A percentile compares a stretch with the other conserved stretches of the same genome.
phyloP scores from a whole-genome alignment of 2,329 filamentous ascomycete genomes.

The Beauveria sp. region DNA sequence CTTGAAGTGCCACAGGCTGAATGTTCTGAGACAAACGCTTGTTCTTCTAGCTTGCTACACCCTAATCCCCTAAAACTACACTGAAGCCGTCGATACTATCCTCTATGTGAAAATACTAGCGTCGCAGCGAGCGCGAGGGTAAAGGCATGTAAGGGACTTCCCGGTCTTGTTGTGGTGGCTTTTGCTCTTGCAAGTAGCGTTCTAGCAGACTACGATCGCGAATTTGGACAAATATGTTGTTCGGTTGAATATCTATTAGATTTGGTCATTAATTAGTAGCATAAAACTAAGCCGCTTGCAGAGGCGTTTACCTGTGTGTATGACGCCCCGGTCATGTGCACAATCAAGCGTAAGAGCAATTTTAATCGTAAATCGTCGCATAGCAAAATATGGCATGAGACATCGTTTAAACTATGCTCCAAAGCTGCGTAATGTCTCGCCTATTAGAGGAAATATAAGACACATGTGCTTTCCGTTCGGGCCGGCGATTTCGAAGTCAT shows the following conservation, averaged over 20 bases:
- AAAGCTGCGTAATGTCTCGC: slow-evolving; percentile 18
- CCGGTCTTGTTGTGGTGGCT: neutral
- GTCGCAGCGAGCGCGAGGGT: slow-evolving; percentile 9
- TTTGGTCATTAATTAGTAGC: neutral
- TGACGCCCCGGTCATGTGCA: slow-evolving; percentile 16
- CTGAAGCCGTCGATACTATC: slow-evolving; percentile 10
- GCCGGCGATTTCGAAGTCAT: slow-evolving; percentile 21
- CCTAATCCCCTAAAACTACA: slow-evolving; percentile 16
- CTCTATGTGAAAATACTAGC: slow-evolving; percentile 13
- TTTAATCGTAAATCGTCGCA: slow-evolving; percentile 15
- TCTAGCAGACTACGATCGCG: slow-evolving; percentile 13
- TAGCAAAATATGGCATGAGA: slow-evolving; percentile 13
- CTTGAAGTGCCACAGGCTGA: slow-evolving; percentile 17
- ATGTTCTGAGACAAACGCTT: slow-evolving; percentile 17
- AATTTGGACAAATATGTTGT: slow-evolving; percentile 19
- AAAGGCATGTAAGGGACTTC: slow-evolving; percentile 10
- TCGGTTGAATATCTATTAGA: slow-evolving; percentile 16
- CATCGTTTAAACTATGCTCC: slow-evolving; percentile 11
- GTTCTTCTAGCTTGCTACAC: slow-evolving; percentile 16
- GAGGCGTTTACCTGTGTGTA: slow-evolving; percentile 16
- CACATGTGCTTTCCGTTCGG: slow-evolving; percentile 25
- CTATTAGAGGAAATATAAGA: slow-evolving; percentile 24
- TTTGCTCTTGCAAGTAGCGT: slow-evolving; percentile 11
- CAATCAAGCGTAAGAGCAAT: slow-evolving; percentile 16
- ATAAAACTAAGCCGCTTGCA: neutral